A percentile compares a stretch with the other conserved stretches of the same genome.
Evolutionary conservation across 805 yeast genomes (phyloP).

Genomic region (Wickerhamiella musiphila): DNA sequence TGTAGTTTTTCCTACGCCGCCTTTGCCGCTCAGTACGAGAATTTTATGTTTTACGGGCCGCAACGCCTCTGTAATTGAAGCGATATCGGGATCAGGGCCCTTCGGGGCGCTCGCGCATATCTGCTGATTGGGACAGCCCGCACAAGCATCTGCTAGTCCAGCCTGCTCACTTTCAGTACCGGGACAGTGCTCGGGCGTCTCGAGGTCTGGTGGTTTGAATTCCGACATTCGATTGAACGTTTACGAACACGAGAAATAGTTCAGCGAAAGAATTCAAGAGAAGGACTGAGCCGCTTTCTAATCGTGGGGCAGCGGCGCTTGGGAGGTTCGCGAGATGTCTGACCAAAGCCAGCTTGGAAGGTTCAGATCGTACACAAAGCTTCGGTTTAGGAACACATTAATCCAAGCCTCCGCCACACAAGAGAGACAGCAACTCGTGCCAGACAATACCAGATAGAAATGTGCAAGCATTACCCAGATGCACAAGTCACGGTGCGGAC

Average conservation of each 20-base stretch:
- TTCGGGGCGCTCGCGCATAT: constrained; percentile 69
- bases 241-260: too few species aligned
- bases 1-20: constrained; percentile 90
- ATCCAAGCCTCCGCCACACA: too few species aligned
- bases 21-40: constrained; percentile 50
- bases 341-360: too few species aligned
- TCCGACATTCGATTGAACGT: too few species aligned
- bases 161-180: constrained; percentile 93
- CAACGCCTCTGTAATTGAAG: constrained; percentile 51
- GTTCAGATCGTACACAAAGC: too few species aligned
- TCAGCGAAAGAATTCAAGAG: too few species aligned
- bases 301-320: too few species aligned
- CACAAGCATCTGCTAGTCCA: constrained; percentile 87
- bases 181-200: constrained; percentile 95
- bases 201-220: too few species aligned
- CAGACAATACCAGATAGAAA: constrained; percentile 5
- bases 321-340: too few species aligned
- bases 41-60: constrained; percentile 57
- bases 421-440: too few species aligned
- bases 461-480: constrained; percentile 20
- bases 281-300: too few species aligned
- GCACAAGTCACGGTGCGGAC: constrained; percentile 22
- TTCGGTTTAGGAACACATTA: too few species aligned
- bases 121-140: constrained; percentile 84
- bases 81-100: constrained; percentile 92